Base-by-base conservation (phyloP, 192 early-diverging fungal species). In the Kickxella alabastrina region DNA sequence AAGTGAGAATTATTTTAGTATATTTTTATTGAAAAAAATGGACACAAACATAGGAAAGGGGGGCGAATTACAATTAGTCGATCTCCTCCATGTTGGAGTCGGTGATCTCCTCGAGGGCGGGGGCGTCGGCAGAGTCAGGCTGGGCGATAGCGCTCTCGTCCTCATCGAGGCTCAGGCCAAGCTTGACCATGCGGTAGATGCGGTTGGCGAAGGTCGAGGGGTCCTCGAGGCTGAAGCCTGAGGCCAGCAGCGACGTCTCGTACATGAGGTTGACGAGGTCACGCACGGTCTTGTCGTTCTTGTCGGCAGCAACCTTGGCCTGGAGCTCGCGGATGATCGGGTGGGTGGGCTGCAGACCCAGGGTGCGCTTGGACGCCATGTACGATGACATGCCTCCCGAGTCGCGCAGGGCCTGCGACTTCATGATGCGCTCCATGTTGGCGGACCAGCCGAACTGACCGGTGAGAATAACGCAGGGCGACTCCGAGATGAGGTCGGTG, bases 381-480 rank as follows among this genome's bases (percentile, higher is more conserved):
- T 98, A 99, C n/a, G 88, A 81, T 48, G 92, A 90, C 97, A 98
- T 98, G 71, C 88, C 90, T 64, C 88, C 90, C 35, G 88, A 88
- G 80, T 99, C 95, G 78, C 95, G 91, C 75, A 98, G 87, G 36
- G 97, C 95, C 81, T 99, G 97, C 46, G 97, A 92, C 83, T 94
- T 97, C 97, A 99, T 99, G 89, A 99, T 97, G 84, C 97, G 93
- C 82, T 99, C 97, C 94, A 99, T 98, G 90, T 98, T 99, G 65
- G 94, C 95, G 35, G 95, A 95, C 95, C 95, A 99, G 53, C 95
- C 97, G 67, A 88, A 96, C 79, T 98, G 93, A 58, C 93, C 93
- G 54, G 97, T 97, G 72, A 95, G 89, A 66, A 99, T 86, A 47
- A 96, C 95, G 82, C 95, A 98, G 40, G 97, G 97, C 32, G 93